Evolutionary conservation across 257 asterid genomes (phyloP).

Genomic region (Fraxinus pennsylvanica): DNA sequence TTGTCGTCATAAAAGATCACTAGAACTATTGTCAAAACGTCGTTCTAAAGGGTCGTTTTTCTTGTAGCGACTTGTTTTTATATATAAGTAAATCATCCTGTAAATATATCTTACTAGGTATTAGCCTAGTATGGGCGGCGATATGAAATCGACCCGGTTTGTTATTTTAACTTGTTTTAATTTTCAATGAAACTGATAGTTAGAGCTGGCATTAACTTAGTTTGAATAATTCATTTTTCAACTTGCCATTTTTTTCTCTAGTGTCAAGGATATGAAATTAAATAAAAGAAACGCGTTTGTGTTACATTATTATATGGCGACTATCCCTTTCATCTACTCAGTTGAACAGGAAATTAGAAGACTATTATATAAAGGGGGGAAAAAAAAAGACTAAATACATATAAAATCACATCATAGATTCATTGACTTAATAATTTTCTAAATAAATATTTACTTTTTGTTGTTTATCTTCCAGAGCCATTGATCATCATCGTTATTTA

Average conservation of each 20-base stretch:
- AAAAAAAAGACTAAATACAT: conserved; percentile 12
- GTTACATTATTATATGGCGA: conserved; percentile 30
- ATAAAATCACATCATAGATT: conserved; percentile 38
- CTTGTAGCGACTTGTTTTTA: not conserved
- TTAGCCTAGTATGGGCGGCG: no score
- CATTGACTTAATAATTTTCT: conserved; percentile 6
- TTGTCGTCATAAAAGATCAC: not conserved
- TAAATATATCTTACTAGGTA: no score
- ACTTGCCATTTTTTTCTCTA: not conserved
- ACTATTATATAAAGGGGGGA: conserved; percentile 28
- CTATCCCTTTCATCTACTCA: conserved; percentile 55
- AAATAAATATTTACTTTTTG: not conserved
- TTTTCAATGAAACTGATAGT: not conserved
- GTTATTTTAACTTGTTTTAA: no score
- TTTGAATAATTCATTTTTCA: not conserved
- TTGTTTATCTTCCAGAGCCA: not conserved
- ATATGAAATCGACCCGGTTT: no score
- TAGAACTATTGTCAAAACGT: not conserved
- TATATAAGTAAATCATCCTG: no score
- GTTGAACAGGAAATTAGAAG: conserved; percentile 19
- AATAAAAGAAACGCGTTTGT: conserved; percentile 16
- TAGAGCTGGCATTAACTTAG: not conserved
- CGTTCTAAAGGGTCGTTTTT: not conserved
- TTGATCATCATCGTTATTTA: not conserved
- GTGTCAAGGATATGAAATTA: conserved; percentile 31